Base-by-base conservation (phyloP, 2,329 filamentous ascomycete genomes). In the Fusarium keratoplasticum region DNA sequence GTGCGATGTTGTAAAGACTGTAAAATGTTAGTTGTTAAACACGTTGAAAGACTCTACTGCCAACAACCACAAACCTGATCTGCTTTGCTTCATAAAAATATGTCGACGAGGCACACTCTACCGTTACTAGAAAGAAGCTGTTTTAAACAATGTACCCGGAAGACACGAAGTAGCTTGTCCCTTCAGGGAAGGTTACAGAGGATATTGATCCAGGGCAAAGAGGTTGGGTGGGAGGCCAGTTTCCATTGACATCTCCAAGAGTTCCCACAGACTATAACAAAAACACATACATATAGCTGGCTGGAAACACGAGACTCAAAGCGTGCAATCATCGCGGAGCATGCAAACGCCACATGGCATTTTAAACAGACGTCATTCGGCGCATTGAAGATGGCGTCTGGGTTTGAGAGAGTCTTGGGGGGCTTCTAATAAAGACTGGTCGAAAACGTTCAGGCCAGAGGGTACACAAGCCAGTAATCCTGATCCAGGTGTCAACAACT, bases 141-240 rank as follows among this genome's bases (percentile, higher is more conserved):
- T 54, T 89, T 89, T 55, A 98, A 10, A 95, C 95, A 59, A 98
- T 91, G 10, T 93, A 96, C 83, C 98, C 95, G 0, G 95, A 97
- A 1, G 95, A 94, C 86, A 98, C 90, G 89, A 98, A 95, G 85
- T 97, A 98, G 83, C 98, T 95, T 69, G 84, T 92, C 7, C 90
- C 91, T 6, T 89, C 86, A 38, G 89, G 87, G 42, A 90, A 67
- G 0, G 87, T 92, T 16, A 86, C 83, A 2, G 93, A 95, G 2
- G 90, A 88, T 63, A 95, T 89, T 58, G 91, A 93, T 47, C 95
- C 95, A 11, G 97, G 85, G 55, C 94, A 90, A 73, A 98, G 89
- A 4, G 95, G 95, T 14, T 95, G 93, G 79, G 96, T 61, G 36
- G 76, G 79, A 33, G 44, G 13, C 8, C 50, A 96, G 25, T 29